phyloP scores from a whole-genome alignment of 108 stramenopile genomes.

The Fragilaria crotonensis region DNA sequence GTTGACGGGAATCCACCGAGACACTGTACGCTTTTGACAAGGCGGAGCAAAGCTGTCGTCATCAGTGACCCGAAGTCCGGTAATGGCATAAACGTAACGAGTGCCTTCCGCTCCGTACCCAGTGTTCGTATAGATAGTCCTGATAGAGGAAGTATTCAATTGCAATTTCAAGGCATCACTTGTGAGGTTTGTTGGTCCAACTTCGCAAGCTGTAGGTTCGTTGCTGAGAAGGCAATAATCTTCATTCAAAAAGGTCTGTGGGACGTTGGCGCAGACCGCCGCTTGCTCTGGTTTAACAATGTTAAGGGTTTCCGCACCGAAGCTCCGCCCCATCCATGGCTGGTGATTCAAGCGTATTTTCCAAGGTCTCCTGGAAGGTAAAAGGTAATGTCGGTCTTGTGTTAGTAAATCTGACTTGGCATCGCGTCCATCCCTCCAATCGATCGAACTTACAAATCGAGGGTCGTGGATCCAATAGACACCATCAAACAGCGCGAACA shows the following conservation, averaged over 20 bases:
- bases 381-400: background rate
- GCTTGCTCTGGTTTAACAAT: background rate
- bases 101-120: background rate
- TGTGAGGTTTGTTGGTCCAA: background rate
- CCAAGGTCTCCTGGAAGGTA: background rate
- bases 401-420: background rate
- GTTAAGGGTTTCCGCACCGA: background rate
- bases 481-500: conserved; percentile 5
- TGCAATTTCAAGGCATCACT: background rate
- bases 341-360: background rate
- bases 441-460: conserved; percentile 13
- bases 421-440: background rate
- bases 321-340: conserved; percentile 1
- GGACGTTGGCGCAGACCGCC: conserved; percentile 35
- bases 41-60: background rate
- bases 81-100: conserved; percentile 5
- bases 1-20: background rate
- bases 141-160: background rate
- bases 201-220: background rate
- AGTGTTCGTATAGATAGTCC: background rate
- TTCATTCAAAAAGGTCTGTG: conserved; percentile 35
- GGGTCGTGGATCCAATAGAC: conserved; percentile 23
- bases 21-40: background rate
- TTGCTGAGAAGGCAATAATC: conserved; percentile 17
- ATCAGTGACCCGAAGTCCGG: conserved; percentile 3